These are phyloP conservation scores for Lyophyllum atratum DNA, from an alignment of 768 basidiomycete genomes.

Conservation along the genomic window DNA sequence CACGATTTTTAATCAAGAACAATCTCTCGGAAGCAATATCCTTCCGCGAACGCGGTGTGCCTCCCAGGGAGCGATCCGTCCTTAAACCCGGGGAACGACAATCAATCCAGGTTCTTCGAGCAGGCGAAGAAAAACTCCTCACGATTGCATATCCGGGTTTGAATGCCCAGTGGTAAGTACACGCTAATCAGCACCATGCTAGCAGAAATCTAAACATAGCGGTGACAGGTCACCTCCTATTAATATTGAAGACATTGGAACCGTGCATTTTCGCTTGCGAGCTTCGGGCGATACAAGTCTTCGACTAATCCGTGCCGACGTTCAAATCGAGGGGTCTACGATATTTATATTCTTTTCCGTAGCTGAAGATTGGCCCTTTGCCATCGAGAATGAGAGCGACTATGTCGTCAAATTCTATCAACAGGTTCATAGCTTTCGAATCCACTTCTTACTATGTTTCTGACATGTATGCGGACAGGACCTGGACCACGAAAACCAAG, in stretches of 20 bases:
- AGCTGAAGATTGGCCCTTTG: constrained; percentile 87
- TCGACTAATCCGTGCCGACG: constrained; percentile 71
- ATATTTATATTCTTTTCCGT: constrained; percentile 80
- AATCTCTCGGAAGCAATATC: constrained; percentile 65
- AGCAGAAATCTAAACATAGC: not conserved
- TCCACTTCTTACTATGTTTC: not conserved
- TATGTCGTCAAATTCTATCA: constrained; percentile 70
- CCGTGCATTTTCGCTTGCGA: constrained; percentile 71
- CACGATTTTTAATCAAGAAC: constrained; percentile 91
- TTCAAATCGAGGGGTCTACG: constrained; percentile 82
- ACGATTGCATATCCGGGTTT: constrained; percentile 87
- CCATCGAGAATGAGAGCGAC: constrained; percentile 87
- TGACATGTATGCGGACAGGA: constrained; percentile 38
- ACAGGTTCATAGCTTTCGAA: constrained; percentile 46
- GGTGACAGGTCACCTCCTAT: constrained; percentile 83
- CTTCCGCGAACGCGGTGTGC: constrained; percentile 83
- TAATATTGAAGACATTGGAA: constrained; percentile 89
- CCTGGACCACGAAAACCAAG: constrained; percentile 38
- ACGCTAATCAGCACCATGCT: not conserved
- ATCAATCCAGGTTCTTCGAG: constrained; percentile 67
- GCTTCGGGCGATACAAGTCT: constrained; percentile 38
- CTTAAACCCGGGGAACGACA: constrained; percentile 70
- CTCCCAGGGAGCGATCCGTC: constrained; percentile 59
- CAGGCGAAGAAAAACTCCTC: constrained; percentile 71
- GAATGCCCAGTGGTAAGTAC: constrained; percentile 73